Percentiles rank a stretch among this genome's conserved stretches.
These are phyloP conservation scores for Picea glauca DNA, from an alignment of 75 land plant species.

Conservation along the genomic window DNA sequence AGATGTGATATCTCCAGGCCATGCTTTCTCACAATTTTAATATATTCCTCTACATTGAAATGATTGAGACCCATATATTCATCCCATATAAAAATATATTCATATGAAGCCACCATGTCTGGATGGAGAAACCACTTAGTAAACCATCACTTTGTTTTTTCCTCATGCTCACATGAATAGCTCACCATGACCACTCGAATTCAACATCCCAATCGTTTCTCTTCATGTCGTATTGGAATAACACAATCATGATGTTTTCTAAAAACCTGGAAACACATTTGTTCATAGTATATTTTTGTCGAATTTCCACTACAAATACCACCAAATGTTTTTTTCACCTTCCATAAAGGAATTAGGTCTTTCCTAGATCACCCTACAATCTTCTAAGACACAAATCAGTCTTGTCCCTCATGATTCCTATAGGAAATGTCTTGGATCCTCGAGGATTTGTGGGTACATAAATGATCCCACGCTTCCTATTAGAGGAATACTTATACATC, in stretches of 20 bases:
- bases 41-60: slow-evolving; percentile 75
- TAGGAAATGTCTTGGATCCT: slow-evolving; percentile 70
- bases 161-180: slow-evolving; percentile 29
- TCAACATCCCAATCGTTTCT: slow-evolving; percentile 35
- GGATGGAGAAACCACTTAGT: slow-evolving; percentile 91
- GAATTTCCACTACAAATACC: slow-evolving; percentile 16
- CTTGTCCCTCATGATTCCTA: slow-evolving; percentile 51
- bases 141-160: slow-evolving; percentile 44
- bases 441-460: slow-evolving; percentile 51
- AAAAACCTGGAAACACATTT: slow-evolving; percentile 15
- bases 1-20: slow-evolving; percentile 36
- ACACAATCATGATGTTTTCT: slow-evolving; percentile 27
- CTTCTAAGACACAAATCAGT: slow-evolving; percentile 61
- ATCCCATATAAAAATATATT: slow-evolving; percentile 94
- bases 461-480: slow-evolving; percentile 19
- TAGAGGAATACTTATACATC: neutral
- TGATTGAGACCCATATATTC: slow-evolving; percentile 87
- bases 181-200: slow-evolving; percentile 34
- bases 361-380: slow-evolving; percentile 51
- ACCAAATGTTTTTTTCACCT: neutral
- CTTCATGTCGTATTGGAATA: slow-evolving; percentile 46
- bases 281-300: slow-evolving; percentile 23
- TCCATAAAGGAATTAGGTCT: too few relatives aligned
- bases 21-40: slow-evolving; percentile 25
- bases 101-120: slow-evolving; percentile 76